A percentile compares a stretch with the other conserved stretches of the same genome.
Evolutionary conservation across 371 early-diverging fungal species (phyloP).

Genomic region (Cladochytrium tenue): DNA sequence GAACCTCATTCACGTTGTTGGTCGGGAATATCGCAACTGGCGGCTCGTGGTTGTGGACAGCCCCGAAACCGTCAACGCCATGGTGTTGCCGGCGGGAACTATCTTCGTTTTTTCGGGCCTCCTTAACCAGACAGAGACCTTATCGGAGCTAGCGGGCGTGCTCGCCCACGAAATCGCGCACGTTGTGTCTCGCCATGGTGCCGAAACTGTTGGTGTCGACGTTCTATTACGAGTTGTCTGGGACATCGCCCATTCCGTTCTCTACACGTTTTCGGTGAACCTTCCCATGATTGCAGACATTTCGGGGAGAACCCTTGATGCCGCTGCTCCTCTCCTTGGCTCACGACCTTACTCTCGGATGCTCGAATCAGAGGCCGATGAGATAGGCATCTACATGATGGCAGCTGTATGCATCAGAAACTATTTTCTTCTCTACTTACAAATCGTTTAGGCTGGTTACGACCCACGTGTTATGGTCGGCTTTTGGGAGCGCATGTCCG

Average conservation of each 20-base stretch:
- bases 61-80: constrained; percentile 67
- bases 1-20: constrained; percentile 32
- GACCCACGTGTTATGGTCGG: neutral
- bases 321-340: constrained; percentile 27
- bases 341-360: constrained; percentile 40
- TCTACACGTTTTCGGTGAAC: constrained; percentile 39
- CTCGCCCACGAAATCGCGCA: constrained; percentile 40
- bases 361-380: constrained; percentile 45
- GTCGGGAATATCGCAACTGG: constrained; percentile 35
- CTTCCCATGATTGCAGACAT: constrained; percentile 40
- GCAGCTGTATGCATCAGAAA: constrained; percentile 14
- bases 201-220: constrained; percentile 29
- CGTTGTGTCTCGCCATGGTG: constrained; percentile 34
- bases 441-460: constrained; percentile 4
- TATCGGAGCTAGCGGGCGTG: constrained; percentile 29
- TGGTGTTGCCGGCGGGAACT: constrained; percentile 85
- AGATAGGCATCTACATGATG: constrained; percentile 45
- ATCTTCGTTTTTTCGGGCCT: constrained; percentile 89
- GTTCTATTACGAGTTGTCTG: constrained; percentile 18
- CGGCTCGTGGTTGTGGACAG: constrained; percentile 35
- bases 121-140: constrained; percentile 32
- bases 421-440: neutral
- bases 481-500: constrained; percentile 1
- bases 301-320: constrained; percentile 31
- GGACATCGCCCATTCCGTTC: constrained; percentile 33